Base-by-base conservation (phyloP, 2,329 filamentous ascomycete species). In the Verticillium nubilum region DNA sequence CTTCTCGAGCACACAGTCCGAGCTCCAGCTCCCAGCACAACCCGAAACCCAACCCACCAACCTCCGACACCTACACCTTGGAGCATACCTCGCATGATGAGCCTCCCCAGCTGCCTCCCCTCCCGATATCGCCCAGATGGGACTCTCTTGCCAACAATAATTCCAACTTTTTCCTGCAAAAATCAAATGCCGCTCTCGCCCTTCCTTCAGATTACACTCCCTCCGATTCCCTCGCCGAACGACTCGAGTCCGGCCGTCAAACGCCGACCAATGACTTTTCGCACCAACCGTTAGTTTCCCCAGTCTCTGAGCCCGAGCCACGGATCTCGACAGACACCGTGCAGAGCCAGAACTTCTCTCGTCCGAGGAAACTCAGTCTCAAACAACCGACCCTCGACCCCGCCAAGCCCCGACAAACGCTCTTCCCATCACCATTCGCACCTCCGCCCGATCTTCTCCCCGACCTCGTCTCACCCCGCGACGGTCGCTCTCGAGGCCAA, bases 321-420 rank as follows among this genome's bases (percentile, higher is more conserved):
- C 52, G 68, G 29, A 60, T 57, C 52, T 62, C 61, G 31, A 59
- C 60, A 23, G 61, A 63, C 28, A 61, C 62, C 25, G 63, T 63
- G 58, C 62, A 61, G 60, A 58, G 83, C 53, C 79, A 80, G 66
- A 86, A 86, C 70, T 86, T 86, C 68, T 86, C 83, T n/a, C 77
- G 83, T 42, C 83, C 83, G 50, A 76, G 83, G 60, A 83, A 83
- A 62, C 73, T 76, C 42, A 85, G 83, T 68, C 75, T 82, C 61
- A 76, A 76, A 59, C 79, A 79, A 62, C 68, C 74, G 57, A 68
- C 70, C 52, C 65, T 69, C 55, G 76, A 78, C 31, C 64, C 68
- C 52, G 62, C 67, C 61, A 73, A 69, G 53, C 64, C 70, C 37
- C 71, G 69, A 52, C 68, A 66, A 28, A 66, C 67, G 28, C 64